Conservation (phyloP, 257 asterid genomes). For the Plectranthus barbatus region DNA sequence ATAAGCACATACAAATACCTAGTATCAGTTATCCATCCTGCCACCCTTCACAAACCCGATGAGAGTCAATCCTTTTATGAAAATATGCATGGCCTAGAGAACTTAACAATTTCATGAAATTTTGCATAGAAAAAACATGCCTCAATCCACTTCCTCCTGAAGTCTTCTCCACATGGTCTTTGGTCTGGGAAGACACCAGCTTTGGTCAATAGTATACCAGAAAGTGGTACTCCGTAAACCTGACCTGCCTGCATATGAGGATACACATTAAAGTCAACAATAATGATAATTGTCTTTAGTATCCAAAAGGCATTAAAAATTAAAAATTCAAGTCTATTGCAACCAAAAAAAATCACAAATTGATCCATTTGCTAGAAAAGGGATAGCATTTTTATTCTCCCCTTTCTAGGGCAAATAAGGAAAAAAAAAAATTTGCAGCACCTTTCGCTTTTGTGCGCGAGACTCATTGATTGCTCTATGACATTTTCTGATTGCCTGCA, state of each 20-base stretch:
- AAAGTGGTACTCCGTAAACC: conserved; percentile 94
- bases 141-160: conserved; percentile 97
- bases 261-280: conserved; percentile 9
- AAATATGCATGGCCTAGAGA: background rate
- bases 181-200: conserved; percentile 83
- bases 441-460: conserved; percentile 96
- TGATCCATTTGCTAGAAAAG: background rate
- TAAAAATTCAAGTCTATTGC: background rate
- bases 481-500: conserved; percentile 82
- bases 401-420: conserved; percentile 12
- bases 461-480: conserved; percentile 94
- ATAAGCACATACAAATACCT: background rate
- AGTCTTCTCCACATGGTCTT: conserved; percentile 90
- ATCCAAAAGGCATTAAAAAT: background rate
- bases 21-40: background rate
- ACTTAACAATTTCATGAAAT: conserved; percentile 12
- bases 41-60: background rate
- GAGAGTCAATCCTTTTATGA: background rate
- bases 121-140: conserved; percentile 34
- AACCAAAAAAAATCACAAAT: background rate
- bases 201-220: conserved; percentile 66
- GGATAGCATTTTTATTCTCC: background rate
- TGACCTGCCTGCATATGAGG: conserved; percentile 77
- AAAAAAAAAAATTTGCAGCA: conserved; percentile 21
- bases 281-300: background rate